phyloP scores from a whole-genome alignment of 2,329 filamentous ascomycete species.

The Nemania serpens region DNA sequence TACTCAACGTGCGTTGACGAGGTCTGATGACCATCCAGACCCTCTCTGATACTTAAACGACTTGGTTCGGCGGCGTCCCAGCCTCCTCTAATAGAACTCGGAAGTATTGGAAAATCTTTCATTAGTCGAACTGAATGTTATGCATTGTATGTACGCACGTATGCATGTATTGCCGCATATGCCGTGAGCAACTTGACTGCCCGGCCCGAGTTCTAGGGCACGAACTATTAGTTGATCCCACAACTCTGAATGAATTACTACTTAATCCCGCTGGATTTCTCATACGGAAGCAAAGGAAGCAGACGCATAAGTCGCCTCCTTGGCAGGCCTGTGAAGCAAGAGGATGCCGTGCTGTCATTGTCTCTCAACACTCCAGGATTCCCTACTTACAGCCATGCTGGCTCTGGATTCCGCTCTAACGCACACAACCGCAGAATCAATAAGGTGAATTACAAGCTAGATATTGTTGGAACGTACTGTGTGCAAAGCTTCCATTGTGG shows the following conservation, averaged over 20 bases:
- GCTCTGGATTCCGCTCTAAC: not conserved
- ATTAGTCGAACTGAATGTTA: conserved; percentile 18
- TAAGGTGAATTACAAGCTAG: not conserved
- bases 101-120: conserved; percentile 3
- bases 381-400: not conserved
- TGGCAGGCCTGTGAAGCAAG: not conserved
- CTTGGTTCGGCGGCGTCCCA: conserved; percentile 1
- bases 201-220: not conserved
- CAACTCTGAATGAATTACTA: not conserved
- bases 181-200: not conserved
- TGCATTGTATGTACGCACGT: conserved; percentile 8
- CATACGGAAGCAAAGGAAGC: not conserved
- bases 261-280: not conserved
- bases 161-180: conserved; percentile 4
- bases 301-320: not conserved
- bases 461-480: not conserved
- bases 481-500: not conserved
- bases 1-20: conserved; percentile 17
- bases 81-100: not conserved
- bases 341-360: not conserved
- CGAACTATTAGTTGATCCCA: not conserved
- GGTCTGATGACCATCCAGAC: conserved; percentile 19
- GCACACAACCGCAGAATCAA: not conserved
- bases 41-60: not conserved
- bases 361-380: not conserved